Conservation (phyloP, 495 filamentous ascomycete species). For the Podospora anserina region DNA sequence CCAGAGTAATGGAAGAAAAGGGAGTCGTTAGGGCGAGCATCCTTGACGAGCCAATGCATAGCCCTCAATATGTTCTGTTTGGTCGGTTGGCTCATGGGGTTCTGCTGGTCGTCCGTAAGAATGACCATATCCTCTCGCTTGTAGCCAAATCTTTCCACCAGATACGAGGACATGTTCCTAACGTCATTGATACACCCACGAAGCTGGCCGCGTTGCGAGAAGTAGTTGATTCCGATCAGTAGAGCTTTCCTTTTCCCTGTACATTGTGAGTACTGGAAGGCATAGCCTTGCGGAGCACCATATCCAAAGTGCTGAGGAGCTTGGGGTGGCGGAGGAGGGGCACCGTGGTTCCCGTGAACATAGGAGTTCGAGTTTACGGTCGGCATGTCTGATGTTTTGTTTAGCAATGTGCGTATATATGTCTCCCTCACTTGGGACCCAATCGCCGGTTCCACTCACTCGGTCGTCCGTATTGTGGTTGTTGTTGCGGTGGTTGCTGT, state of each 20-base stretch:
- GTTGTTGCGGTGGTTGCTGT: constrained; percentile 11
- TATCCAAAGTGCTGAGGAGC: constrained; percentile 65
- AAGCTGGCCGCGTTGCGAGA: constrained; percentile 85
- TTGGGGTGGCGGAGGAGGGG: constrained; percentile 58
- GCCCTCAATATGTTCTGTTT: constrained; percentile 94
- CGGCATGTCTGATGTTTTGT: constrained; percentile 36
- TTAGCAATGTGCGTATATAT: constrained; percentile 14
- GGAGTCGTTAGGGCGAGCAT: constrained; percentile 89
- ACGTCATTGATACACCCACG: constrained; percentile 98
- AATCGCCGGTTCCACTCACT: constrained; percentile 29
- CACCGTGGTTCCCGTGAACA: constrained; percentile 49
- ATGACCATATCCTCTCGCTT: constrained; percentile 97
- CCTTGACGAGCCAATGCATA: constrained; percentile 98
- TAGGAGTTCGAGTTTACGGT: constrained; percentile 51
- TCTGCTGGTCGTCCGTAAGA: constrained; percentile 94
- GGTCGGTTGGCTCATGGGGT: constrained; percentile 94
- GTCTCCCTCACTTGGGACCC: constrained; percentile 1
- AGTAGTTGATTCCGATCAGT: constrained; percentile 97
- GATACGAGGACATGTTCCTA: constrained; percentile 91
- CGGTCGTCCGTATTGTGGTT: constrained; percentile 36
- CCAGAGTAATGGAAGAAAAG: constrained; percentile 99
- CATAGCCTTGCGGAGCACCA: constrained; percentile 75
- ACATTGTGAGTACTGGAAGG: constrained; percentile 88
- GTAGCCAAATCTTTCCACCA: constrained; percentile 89
- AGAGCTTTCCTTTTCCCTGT: constrained; percentile 89